These are phyloP conservation scores for Aspergillus sp. DNA, from an alignment of 2,329 filamentous ascomycete genomes.

Conservation along the genomic window DNA sequence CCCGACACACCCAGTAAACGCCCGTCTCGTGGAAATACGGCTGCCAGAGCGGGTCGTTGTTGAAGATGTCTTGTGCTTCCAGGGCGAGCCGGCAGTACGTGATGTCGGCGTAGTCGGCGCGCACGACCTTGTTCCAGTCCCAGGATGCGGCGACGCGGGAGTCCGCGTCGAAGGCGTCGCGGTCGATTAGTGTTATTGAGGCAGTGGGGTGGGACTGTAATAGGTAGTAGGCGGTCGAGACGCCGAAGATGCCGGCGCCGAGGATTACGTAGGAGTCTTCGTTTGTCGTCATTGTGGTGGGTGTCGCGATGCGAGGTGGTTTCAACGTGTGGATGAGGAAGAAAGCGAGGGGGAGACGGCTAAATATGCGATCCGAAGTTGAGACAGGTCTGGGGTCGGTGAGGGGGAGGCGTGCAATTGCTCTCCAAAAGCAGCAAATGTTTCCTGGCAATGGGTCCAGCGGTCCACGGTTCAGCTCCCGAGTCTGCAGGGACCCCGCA, in stretches of 20 bases:
- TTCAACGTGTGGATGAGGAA: no score
- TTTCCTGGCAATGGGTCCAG: no score
- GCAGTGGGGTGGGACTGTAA: background rate
- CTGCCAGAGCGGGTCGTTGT: background rate
- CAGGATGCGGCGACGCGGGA: background rate
- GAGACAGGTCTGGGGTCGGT: no score
- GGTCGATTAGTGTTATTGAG: background rate
- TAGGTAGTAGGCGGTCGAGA: background rate
- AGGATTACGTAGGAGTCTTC: background rate
- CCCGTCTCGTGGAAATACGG: background rate
- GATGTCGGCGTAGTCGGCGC: background rate
- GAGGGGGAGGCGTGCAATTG: no score
- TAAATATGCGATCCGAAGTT: no score
- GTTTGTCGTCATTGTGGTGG: no score
- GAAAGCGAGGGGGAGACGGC: no score
- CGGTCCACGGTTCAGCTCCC: no score
- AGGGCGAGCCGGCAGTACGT: background rate
- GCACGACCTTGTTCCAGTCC: background rate
- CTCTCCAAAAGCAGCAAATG: no score
- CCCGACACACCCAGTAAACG: background rate
- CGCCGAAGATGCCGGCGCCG: background rate
- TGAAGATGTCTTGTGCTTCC: background rate
- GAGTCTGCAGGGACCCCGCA: no score
- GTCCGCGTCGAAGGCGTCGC: background rate
- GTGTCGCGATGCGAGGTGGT: no score